phyloP scores from a whole-genome alignment of 2,329 filamentous ascomycete species.

The Penicillium concentricum region DNA sequence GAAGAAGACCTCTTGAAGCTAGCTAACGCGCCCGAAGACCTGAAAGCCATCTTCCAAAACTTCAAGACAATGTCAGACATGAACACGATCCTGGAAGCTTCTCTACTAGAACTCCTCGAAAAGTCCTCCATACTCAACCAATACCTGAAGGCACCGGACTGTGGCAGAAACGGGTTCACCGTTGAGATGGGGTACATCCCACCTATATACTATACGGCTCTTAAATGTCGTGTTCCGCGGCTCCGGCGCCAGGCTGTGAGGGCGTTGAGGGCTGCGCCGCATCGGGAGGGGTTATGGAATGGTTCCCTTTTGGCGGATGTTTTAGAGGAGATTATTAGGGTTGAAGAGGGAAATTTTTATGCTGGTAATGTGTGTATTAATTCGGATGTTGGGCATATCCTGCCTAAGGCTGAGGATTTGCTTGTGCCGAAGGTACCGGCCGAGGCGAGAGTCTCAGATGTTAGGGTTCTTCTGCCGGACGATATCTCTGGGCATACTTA shows the following conservation, averaged over 20 bases:
- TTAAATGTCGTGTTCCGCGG: conserved; percentile 35
- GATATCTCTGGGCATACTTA: conserved; percentile 5
- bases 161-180: conserved; percentile 12
- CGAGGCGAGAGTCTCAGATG: conserved; percentile 9
- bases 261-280: conserved; percentile 11
- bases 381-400: neutral
- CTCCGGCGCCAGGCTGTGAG: conserved; percentile 28
- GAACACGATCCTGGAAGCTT: neutral
- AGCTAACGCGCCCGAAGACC: neutral
- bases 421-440: conserved; percentile 3
- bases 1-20: neutral
- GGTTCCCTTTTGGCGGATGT: conserved; percentile 15
- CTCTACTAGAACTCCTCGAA: conserved; percentile 1
- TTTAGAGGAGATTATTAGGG: conserved; percentile 10
- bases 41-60: neutral
- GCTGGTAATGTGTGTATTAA: neutral
- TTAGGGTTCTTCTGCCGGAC: conserved; percentile 13
- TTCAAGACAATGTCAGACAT: neutral
- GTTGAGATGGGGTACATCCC: conserved; percentile 35
- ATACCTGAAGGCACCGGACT: neutral
- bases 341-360: conserved; percentile 13
- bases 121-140: neutral
- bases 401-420: conserved; percentile 2
- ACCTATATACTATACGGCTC: conserved; percentile 33
- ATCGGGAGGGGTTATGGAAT: conserved; percentile 21